Percentiles rank a stretch among this genome's conserved stretches.
These are phyloP conservation scores for Xylaria multiplex DNA, from an alignment of 2,329 filamentous ascomycete species.

Conservation along the genomic window DNA sequence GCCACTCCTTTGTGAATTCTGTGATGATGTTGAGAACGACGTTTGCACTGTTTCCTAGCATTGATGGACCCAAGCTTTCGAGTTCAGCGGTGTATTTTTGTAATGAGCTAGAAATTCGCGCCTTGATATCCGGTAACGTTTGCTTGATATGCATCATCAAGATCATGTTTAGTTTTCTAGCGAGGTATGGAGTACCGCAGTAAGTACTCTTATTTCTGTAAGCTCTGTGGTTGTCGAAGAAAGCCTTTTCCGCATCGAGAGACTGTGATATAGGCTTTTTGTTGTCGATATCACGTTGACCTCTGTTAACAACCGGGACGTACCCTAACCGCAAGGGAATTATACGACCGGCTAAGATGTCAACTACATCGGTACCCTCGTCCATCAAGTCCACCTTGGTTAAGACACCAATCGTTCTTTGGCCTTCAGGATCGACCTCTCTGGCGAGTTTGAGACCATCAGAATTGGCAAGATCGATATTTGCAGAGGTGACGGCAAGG, in stretches of 20 bases:
- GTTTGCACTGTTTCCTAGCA: constrained; percentile 95
- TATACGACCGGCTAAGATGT: constrained; percentile 96
- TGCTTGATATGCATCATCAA: constrained; percentile 99
- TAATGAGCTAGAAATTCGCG: constrained; percentile 90
- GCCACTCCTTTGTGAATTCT: constrained; percentile 97
- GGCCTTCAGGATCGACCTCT: constrained; percentile 96
- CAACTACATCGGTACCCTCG: constrained; percentile 96
- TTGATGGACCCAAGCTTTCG: constrained; percentile 84
- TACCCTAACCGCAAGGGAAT: constrained; percentile 95
- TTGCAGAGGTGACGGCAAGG: constrained; percentile 93
- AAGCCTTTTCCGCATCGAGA: constrained; percentile 92
- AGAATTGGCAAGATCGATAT: constrained; percentile 98
- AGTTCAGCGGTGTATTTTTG: constrained; percentile 91
- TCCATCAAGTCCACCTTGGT: constrained; percentile 99
- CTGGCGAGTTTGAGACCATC: constrained; percentile 95
- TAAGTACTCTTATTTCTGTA: constrained; percentile 99
- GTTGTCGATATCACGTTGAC: constrained; percentile 98
- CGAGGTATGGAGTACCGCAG: constrained; percentile 96
- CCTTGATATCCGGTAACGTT: constrained; percentile 98
- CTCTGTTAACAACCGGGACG: constrained; percentile 96
- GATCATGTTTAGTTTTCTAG: constrained; percentile 96
- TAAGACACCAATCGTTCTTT: constrained; percentile 96
- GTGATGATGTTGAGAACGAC: constrained; percentile 99
- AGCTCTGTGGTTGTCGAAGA: constrained; percentile 98
- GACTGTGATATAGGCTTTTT: constrained; percentile 93